Base-by-base conservation (phyloP, 139 green algal genomes). In the Pseudopediastrum boryanum region DNA sequence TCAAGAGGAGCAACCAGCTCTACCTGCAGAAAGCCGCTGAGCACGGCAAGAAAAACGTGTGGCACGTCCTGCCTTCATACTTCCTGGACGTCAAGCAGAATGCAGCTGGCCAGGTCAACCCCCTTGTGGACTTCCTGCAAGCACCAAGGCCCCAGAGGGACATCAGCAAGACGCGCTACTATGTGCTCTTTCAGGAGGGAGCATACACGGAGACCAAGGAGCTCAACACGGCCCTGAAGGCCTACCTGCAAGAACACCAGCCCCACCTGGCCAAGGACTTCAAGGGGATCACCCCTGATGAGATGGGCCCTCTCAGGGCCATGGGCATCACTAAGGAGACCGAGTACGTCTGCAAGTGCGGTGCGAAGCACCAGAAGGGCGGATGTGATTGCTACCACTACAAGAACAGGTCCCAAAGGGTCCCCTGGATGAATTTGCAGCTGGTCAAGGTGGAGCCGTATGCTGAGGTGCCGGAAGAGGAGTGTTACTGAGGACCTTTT, bases 1-100 rank as follows among this genome's bases (percentile, higher is more conserved):
- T 77, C 48, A n/a, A 25, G 9, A 38, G 71, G 7, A 73, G 71
- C 25, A 58, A 58, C 48, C 16, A 58, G 48, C 16, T 58, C 48
- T 58, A 58, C 48, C 48, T 21, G 48, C 19, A 58, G 48, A 16
- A n/a, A 21, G 48, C 48, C 48, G 21, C 16, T n/a, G 21, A 21
- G 19, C 21, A 58, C 21, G 48, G 48, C 48, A 58, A 58, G 19
- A 58, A 21, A 16, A 58, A 21, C 48, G 21, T 58, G 16, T 58
- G 48, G 48, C 16, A 58, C 19, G 48, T 58, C 19, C 48, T 58
- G 19, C 48, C 48, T 21, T 16, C 16, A 21, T 58, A 58, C 48
- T 58, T n/a, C 48, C 16, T 21, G 19, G 21, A 21, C 48, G 21
- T 58, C 16, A 58, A 58, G 48, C 48, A 58, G 19, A n/a, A 16